Evolutionary conservation across 805 yeast species (phyloP), one percentile per base, ranked within the genome.

Genomic region (Yamadazyma endophytica): DNA sequence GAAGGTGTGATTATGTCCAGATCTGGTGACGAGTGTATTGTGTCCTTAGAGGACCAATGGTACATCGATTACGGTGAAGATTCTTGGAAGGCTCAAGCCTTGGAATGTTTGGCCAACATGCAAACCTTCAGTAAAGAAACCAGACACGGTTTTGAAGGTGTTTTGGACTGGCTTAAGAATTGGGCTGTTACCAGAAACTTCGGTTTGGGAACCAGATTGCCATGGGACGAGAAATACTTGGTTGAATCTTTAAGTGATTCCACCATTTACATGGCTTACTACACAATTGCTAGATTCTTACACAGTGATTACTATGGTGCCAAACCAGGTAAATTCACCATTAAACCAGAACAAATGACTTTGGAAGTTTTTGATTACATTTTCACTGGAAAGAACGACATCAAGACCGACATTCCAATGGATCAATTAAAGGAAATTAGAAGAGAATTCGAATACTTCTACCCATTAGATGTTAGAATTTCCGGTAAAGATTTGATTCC

Each of bases 121-220:
- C 75, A 83, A 56, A 74, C 89, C 8, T 90, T 75, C 69, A 71
- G 81, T 32, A 69, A 79, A 29, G 97, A 89, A 66, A 85, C 94
- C 24, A 75, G 82, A 50, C 78, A 90, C 53, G 96, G 94, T 5
- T 90, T 92, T 50, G 96, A 88, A 62, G 89, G 88, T 59, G 95
- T 85, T 36, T 71, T 92, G 51, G 94, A 82, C 46, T 92, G 98
- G 98, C 77, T 92, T 52, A 85, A 82, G 67, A 89, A 88, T 70
- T 92, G 98, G 98, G 97, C 98, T 31, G 86, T 92, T 37, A 86
- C 95, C 36, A 84, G 98, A 71, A 81, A 95, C 35, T 92, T 86
- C 49, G 98, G 98, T 57, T 73, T 92, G 46, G 98, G 98, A 58
- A 79, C 97, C 36, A 80, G 69, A 54, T 76, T 92, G 45, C 98